Evolutionary conservation across 1,139 yeast species (phyloP), one percentile per base, ranked within the genome.

Genomic region (Pichia sp.): DNA sequence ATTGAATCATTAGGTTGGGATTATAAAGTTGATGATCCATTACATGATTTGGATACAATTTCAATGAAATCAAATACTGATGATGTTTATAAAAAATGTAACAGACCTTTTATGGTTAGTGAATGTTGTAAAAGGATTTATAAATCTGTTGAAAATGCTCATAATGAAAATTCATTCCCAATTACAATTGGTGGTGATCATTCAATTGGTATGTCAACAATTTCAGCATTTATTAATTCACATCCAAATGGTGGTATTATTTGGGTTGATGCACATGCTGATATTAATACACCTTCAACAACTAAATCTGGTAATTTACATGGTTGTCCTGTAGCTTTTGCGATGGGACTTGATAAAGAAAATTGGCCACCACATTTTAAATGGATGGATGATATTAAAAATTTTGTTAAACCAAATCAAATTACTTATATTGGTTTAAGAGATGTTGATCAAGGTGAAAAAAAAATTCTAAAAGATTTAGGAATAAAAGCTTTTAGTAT

Each of bases 251-350:
- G 96, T 28, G 87, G 96, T 60, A 74, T 92, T 40, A 64, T 92
- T 53, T 92, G 98, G 98, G 84, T 92, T 55, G 98, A 92, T 66
- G 98, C 98, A 1, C 98, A 92, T 62, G 97, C 97, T 30, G 98
- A 92, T 64, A 82, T 92, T 61, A 92, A 92, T 70, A 84, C 97
- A 2, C 89, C 96, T n/a, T 72, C 71, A 40, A 80, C 90, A 12
- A 82, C 97, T 6, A 84, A 77, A 37, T 80, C 92, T 10, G 98
- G 98, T 39, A 92, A 92, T 65, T 73, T 92, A 56, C 98, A 92
- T 64, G 98, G 98, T 4, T 90, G 97, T 64, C 98, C 98, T 7
- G 87, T 92, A 35, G 80, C 96, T 4, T 92, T 92, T 63, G 70
- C 90, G 46, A 71, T 89, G 78, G 97, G 97, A 2, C 69, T 87